phyloP scores from a whole-genome alignment of 352 stramenopile genomes.

The Phytopythium cucurbitacearum region DNA sequence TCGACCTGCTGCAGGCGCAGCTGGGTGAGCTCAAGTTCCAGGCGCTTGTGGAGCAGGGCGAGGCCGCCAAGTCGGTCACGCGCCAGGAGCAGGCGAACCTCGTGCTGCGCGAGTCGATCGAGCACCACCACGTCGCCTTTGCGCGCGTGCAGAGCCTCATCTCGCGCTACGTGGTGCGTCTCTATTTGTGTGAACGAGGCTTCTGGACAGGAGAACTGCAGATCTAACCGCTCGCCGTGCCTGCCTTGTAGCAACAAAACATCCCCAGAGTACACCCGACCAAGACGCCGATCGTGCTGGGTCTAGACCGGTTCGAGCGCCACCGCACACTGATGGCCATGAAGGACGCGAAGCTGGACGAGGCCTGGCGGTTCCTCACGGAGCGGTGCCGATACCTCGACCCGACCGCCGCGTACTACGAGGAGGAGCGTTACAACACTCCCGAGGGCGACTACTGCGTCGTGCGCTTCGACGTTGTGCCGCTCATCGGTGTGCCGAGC shows the following conservation, averaged over 20 bases:
- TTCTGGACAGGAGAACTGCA: neutral
- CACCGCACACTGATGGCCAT: conserved; percentile 20
- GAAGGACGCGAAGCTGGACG: conserved; percentile 22
- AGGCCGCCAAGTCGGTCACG: conserved; percentile 8
- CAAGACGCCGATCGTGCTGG: conserved; percentile 28
- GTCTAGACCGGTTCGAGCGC: conserved; percentile 18
- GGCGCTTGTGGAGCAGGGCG: conserved; percentile 13
- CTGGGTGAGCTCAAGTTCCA: conserved; percentile 33
- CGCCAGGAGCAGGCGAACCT: conserved; percentile 2
- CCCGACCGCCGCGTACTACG: conserved; percentile 19
- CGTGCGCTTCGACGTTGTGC: conserved; percentile 35
- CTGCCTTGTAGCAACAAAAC: conserved; percentile 12
- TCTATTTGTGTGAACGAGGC: neutral
- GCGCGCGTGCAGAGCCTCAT: conserved; percentile 26
- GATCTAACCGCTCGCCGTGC: neutral
- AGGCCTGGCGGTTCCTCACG: conserved; percentile 24
- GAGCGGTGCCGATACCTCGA: conserved; percentile 22
- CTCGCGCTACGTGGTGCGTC: conserved; percentile 10
- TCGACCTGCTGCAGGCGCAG: conserved; percentile 23
- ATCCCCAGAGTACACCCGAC: conserved; percentile 22
- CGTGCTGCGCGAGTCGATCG: conserved; percentile 22
- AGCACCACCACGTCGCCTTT: conserved; percentile 31
- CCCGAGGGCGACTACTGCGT: conserved; percentile 33
- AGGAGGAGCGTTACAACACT: conserved; percentile 40
- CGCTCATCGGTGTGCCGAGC: conserved; percentile 19